phyloP scores from a whole-genome alignment of 148 eudicot species.

The Dianthus caryophyllus region DNA sequence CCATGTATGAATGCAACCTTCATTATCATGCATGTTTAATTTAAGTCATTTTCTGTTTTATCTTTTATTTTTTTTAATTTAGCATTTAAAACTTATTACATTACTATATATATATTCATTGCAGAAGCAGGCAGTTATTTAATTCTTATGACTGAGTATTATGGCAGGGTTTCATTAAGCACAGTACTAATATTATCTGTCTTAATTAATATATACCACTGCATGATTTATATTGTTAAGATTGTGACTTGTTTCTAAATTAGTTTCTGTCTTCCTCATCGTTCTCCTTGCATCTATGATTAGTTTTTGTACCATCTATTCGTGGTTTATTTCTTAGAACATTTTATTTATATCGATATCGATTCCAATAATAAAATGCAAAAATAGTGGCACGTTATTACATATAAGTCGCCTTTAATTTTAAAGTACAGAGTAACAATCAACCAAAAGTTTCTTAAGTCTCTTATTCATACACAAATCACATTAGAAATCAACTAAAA shows the following conservation, averaged over 20 bases:
- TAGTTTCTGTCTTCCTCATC: conserved; percentile 20
- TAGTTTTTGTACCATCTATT: no score
- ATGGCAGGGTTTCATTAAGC: conserved; percentile 7
- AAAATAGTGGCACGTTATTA: no score
- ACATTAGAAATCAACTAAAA: no score
- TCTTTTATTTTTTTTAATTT: background rate
- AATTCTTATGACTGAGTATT: conserved; percentile 28
- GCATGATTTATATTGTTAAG: conserved; percentile 14
- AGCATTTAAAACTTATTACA: background rate
- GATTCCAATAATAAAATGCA: no score
- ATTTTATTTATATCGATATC: no score
- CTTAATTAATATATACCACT: conserved; percentile 16
- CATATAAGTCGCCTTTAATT: no score
- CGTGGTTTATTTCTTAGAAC: no score
- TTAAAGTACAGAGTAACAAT: no score
- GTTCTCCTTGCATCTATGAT: conserved; percentile 21
- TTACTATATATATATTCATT: background rate
- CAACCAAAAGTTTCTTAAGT: no score
- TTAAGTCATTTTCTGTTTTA: no score
- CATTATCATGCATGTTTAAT: conserved; percentile 25
- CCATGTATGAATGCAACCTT: conserved; percentile 32
- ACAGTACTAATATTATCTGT: background rate
- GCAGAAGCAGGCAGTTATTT: conserved; percentile 12
- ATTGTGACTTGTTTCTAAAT: conserved; percentile 23
- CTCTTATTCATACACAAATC: no score